Evolutionary conservation across 768 basidiomycete genomes (phyloP).

Genomic region (Suillus subalutaceus): DNA sequence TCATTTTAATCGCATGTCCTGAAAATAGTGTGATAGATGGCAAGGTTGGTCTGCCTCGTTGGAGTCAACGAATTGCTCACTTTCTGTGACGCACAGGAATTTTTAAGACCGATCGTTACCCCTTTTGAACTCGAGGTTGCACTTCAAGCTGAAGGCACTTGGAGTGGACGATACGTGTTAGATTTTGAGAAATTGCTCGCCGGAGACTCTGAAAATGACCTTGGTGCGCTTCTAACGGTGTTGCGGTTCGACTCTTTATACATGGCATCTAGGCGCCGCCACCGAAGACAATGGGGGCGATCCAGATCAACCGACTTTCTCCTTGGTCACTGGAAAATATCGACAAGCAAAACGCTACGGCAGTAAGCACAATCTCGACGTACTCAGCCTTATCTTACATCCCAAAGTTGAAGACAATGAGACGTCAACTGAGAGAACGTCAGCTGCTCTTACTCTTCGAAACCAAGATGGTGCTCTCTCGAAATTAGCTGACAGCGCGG

Average conservation of each 20-base stretch:
- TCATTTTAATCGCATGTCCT: slow-evolving; percentile 91
- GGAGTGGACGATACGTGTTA: slow-evolving; percentile 79
- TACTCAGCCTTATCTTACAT: neutral
- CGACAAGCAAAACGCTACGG: slow-evolving; percentile 75
- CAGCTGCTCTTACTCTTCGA: slow-evolving; percentile 56
- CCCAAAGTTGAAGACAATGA: slow-evolving; percentile 15
- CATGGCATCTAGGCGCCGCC: slow-evolving; percentile 13
- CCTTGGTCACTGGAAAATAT: slow-evolving; percentile 84
- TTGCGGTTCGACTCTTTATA: neutral
- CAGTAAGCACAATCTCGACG: slow-evolving; percentile 23
- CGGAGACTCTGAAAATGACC: slow-evolving; percentile 22
- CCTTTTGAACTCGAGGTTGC: slow-evolving; percentile 90
- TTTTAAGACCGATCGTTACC: slow-evolving; percentile 87
- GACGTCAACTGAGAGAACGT: slow-evolving; percentile 24
- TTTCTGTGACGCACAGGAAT: slow-evolving; percentile 60
- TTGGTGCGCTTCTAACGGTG: slow-evolving; percentile 14
- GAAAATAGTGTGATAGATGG: slow-evolving; percentile 86
- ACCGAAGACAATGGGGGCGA: slow-evolving; percentile 35
- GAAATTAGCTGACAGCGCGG: slow-evolving; percentile 65
- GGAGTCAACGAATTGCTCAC: neutral
- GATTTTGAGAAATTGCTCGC: slow-evolving; percentile 69
- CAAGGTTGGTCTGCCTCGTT: slow-evolving; percentile 44
- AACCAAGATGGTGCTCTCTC: slow-evolving; percentile 66
- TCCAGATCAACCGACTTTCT: slow-evolving; percentile 78
- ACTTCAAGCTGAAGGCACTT: slow-evolving; percentile 66